Base-by-base conservation (phyloP, 305 asterid species). In the Salvia sclarea region DNA sequence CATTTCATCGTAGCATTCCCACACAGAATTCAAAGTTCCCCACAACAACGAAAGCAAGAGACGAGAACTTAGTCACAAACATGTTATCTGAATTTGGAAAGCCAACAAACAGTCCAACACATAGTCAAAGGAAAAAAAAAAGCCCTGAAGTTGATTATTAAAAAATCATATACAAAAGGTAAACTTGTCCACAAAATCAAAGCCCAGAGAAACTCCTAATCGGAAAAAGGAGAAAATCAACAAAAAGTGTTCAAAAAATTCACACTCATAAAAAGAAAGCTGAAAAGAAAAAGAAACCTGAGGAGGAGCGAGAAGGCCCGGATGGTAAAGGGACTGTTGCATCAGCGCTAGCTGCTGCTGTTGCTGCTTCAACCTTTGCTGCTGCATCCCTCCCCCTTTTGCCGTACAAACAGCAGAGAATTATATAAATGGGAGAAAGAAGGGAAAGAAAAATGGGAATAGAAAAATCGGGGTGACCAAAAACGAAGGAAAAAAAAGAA, bases 301-400 rank as follows among this genome's bases (percentile, higher is more conserved):
- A 54, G 89, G 82, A 72, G 82, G 79, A 60, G 85, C 85, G 48
- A 84, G 67, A 37, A 81, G 83, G 48, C 86, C 85, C 31, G 89
- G 85, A 63, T 84, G 87, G 68, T 82, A 84, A 30, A 84, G 81
- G 40, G 89, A 80, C 44, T 84, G 88, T 66, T 84, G 89, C 84
- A 84, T 81, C 73, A 84, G 56, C 20, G 84, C 86, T 57, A 79
- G 87, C 64, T 78, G 85, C 79, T 78, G 80, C 38, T 80, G 66
- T 41, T 61, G 82, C 65, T 77, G 83, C 76, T 75, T 75, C 74
- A 73, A 60, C 75, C 83, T 68, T 66, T 75, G 84, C 65, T 79
- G 82, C 72, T 81, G 50, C 66, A 61, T 61, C 66, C 53, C 66
- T 64, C 71, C 76, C 44, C 69, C 62, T 38, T 49, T 31, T 64